A percentile compares a stretch with the other conserved stretches of the same genome.
Evolutionary conservation across 73 alveolate genomes (phyloP).

Genomic region (Symbiodinium natans): DNA sequence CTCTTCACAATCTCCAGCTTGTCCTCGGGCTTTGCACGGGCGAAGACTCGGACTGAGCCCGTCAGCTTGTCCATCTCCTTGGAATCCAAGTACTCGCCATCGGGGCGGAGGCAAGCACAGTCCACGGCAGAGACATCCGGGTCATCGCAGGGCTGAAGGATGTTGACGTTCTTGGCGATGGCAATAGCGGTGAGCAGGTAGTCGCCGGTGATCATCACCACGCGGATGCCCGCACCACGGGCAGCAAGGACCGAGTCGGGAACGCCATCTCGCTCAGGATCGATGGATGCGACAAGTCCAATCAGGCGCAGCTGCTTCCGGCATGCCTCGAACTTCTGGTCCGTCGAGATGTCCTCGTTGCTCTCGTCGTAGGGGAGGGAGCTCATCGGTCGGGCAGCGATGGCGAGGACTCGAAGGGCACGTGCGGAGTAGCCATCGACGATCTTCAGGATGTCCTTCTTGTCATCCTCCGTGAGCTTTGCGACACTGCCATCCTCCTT

Average conservation of each 20-base stretch:
- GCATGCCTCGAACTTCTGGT: slow-evolving; percentile 68
- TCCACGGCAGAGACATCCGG: slow-evolving; percentile 55
- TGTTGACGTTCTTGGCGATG: slow-evolving; percentile 97
- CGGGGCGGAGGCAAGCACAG: slow-evolving; percentile 50
- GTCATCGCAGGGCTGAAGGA: slow-evolving; percentile 62
- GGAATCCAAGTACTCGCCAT: slow-evolving; percentile 20
- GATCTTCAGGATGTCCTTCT: not conserved
- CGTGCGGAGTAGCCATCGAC: slow-evolving; percentile 22
- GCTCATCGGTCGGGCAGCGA: slow-evolving; percentile 41
- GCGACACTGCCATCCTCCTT: slow-evolving; percentile 42
- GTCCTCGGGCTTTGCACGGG: slow-evolving; percentile 99
- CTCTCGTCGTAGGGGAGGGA: slow-evolving; percentile 18
- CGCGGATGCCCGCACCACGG: slow-evolving; percentile 99
- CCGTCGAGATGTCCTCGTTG: slow-evolving; percentile 67
- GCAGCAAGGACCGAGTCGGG: slow-evolving; percentile 97
- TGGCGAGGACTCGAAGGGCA: slow-evolving; percentile 45
- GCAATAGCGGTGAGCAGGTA: slow-evolving; percentile 98
- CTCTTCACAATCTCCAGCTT: slow-evolving; percentile 98
- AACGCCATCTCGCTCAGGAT: slow-evolving; percentile 97
- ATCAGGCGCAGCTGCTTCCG: slow-evolving; percentile 67
- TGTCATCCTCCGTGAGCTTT: not conserved
- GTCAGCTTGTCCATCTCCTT: slow-evolving; percentile 66
- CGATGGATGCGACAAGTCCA: slow-evolving; percentile 83
- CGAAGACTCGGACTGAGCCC: slow-evolving; percentile 96
- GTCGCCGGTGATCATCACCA: slow-evolving; percentile 99